These are phyloP conservation scores for Septoria petroselini DNA, from an alignment of 2,329 filamentous ascomycete genomes.

Conservation along the genomic window DNA sequence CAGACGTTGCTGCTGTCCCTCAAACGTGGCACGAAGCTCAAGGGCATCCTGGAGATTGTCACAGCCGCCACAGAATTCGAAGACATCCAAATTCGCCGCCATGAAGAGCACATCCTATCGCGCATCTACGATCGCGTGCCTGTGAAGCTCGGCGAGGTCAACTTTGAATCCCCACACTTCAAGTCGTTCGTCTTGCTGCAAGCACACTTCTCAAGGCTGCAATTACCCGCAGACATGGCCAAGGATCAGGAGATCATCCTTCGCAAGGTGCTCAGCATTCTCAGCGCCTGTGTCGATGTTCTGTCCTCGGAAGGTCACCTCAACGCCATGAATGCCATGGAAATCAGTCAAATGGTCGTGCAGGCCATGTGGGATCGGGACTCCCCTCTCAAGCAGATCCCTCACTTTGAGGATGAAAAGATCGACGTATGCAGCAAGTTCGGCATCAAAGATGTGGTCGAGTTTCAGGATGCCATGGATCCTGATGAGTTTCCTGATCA, in stretches of 20 bases:
- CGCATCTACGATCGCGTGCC: slow-evolving; percentile 93
- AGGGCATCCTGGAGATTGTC: slow-evolving; percentile 94
- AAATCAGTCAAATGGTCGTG: slow-evolving; percentile 98
- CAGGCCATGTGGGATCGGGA: slow-evolving; percentile 99
- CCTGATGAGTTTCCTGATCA: slow-evolving; percentile 87
- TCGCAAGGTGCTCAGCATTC: slow-evolving; percentile 76
- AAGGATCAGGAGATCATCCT: slow-evolving; percentile 93
- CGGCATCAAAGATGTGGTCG: slow-evolving; percentile 87
- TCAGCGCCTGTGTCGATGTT: slow-evolving; percentile 91
- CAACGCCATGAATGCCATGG: slow-evolving; percentile 98
- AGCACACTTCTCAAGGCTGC: slow-evolving; percentile 96
- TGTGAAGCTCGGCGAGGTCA: slow-evolving; percentile 86
- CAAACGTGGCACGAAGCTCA: slow-evolving; percentile 84
- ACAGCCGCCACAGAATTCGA: slow-evolving; percentile 97
- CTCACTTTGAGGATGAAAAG: slow-evolving; percentile 81
- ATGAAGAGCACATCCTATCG: slow-evolving; percentile 82
- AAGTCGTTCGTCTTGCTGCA: slow-evolving; percentile 97
- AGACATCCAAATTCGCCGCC: slow-evolving; percentile 85
- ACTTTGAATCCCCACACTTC: slow-evolving; percentile 93
- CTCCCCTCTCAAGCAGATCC: slow-evolving; percentile 94
- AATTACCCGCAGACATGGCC: slow-evolving; percentile 87
- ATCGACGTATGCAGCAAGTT: slow-evolving; percentile 79
- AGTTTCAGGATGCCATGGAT: slow-evolving; percentile 99
- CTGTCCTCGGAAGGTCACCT: slow-evolving; percentile 92
- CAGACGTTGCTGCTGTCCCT: slow-evolving; percentile 95